These are phyloP conservation scores for Neofusicoccum parvum DNA, from an alignment of 2,329 filamentous ascomycete species.

Conservation along the genomic window DNA sequence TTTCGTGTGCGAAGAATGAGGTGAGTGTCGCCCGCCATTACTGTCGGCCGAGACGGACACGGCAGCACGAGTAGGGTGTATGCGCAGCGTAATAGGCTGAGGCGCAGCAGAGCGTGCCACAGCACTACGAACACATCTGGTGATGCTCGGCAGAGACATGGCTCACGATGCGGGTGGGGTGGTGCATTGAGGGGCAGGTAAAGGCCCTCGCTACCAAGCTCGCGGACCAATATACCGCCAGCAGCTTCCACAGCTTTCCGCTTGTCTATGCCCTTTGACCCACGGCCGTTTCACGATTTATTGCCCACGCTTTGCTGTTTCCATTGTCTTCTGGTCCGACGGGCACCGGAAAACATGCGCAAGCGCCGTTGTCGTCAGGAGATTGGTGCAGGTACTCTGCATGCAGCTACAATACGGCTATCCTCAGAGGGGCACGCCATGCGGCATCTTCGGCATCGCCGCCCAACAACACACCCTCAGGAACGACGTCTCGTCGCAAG, in stretches of 20 bases:
- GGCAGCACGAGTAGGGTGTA: background rate
- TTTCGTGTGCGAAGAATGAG: background rate
- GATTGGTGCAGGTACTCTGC: background rate
- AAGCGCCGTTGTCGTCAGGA: background rate
- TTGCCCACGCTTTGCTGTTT: background rate
- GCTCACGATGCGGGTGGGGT: background rate
- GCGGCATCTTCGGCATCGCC: background rate
- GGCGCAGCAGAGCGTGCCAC: background rate
- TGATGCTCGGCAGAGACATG: slow-evolving; percentile 2
- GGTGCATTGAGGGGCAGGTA: background rate
- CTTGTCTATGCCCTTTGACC: background rate
- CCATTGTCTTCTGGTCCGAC: background rate
- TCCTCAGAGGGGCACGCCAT: background rate
- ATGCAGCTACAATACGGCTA: background rate
- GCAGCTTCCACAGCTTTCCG: background rate
- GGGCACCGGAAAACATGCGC: background rate
- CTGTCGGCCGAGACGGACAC: background rate
- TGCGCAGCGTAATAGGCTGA: background rate
- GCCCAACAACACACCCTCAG: background rate
- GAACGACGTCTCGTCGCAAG: background rate
- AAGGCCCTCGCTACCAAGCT: background rate
- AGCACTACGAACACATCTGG: background rate
- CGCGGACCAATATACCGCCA: background rate
- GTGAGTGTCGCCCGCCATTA: background rate
- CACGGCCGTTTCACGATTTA: background rate